A percentile compares a stretch with the other conserved stretches of the same genome.
Conservation (phyloP, 371 early-diverging fungal genomes). For the Mortierella sp. region DNA sequence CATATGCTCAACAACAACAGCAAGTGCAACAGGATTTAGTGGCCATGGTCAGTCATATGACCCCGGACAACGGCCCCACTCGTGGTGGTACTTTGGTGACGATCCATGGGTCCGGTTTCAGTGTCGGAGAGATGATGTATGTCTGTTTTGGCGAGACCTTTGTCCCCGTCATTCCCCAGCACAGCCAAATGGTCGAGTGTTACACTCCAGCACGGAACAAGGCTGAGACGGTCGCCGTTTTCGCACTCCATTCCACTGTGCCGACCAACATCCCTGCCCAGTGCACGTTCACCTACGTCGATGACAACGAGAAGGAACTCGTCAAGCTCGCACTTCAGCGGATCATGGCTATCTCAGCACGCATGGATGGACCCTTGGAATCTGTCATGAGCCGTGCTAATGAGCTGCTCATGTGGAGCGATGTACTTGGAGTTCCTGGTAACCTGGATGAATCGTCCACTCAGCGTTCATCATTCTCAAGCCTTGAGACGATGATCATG, state of each 20-base stretch:
- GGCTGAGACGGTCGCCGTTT: conserved; percentile 46
- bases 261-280: conserved; percentile 27
- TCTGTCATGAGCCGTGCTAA: conserved; percentile 38
- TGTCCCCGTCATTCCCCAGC: conserved; percentile 45
- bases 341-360: conserved; percentile 40
- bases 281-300: conserved; percentile 45
- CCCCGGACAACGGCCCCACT: conserved; percentile 47
- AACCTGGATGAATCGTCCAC: conserved; percentile 11
- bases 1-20: conserved; percentile 27
- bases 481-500: conserved; percentile 38
- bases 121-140: conserved; percentile 40
- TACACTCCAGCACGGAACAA: conserved; percentile 42
- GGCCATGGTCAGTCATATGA: conserved; percentile 44
- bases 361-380: conserved; percentile 48
- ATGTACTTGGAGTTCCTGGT: conserved; percentile 38
- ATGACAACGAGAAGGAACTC: conserved; percentile 54
- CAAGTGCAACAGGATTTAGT: conserved; percentile 15
- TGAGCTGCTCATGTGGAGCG: conserved; percentile 48
- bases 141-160: conserved; percentile 50
- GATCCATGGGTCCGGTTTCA: conserved; percentile 47
- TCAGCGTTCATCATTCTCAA: conserved; percentile 14
- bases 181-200: conserved; percentile 53
- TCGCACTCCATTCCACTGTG: conserved; percentile 36
- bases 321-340: conserved; percentile 51
- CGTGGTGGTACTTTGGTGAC: conserved; percentile 51